A percentile compares a stretch with the other conserved stretches of the same genome.
Conservation (phyloP, 2,329 filamentous ascomycete genomes). For the Seiridium unicorne region DNA sequence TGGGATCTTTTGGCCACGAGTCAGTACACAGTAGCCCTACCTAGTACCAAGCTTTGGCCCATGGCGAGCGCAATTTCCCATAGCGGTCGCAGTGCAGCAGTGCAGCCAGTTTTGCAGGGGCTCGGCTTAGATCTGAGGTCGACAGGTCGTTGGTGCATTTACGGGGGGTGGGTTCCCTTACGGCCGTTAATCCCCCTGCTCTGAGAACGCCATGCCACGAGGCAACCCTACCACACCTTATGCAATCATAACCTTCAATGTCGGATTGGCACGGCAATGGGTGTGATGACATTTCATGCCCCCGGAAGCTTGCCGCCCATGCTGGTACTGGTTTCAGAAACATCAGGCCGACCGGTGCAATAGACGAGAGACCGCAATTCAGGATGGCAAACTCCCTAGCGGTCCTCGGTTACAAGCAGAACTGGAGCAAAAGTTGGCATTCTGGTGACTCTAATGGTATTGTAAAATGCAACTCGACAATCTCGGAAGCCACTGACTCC, state of each 20-base stretch:
- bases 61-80: not conserved
- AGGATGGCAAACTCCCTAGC: too few relatives aligned
- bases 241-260: slow-evolving; percentile 1
- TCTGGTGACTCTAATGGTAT: not conserved
- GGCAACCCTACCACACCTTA: not conserved
- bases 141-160: slow-evolving; percentile 4
- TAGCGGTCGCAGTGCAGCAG: not conserved
- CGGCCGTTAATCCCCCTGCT: not conserved
- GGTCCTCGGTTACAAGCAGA: not conserved
- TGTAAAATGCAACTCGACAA: slow-evolving; percentile 6
- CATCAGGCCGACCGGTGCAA: too few relatives aligned
- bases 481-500: slow-evolving; percentile 1
- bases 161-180: not conserved
- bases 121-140: not conserved
- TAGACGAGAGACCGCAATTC: too few relatives aligned
- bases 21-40: not conserved
- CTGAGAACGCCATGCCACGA: not conserved
- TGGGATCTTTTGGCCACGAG: too few relatives aligned
- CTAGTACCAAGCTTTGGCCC: not conserved
- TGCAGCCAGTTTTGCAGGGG: not conserved
- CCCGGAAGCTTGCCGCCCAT: too few relatives aligned
- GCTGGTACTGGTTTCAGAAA: too few relatives aligned
- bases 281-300: not conserved
- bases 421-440: not conserved
- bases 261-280: not conserved